Evolutionary conservation across 2,329 filamentous ascomycete genomes (phyloP).

Genomic region (Verticillium zaregamsianum): DNA sequence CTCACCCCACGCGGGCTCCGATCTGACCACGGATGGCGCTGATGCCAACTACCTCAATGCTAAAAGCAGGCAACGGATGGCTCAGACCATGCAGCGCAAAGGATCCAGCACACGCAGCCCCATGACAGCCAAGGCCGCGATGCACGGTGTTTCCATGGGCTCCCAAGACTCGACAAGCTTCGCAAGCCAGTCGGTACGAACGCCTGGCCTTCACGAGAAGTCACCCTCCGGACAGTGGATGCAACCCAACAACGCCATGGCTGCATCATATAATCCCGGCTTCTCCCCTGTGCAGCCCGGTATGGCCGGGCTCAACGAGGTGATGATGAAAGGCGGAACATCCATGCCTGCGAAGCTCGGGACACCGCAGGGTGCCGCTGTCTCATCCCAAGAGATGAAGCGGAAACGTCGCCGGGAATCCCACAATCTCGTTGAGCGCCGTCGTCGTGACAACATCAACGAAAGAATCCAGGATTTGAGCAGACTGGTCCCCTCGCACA

Average conservation of each 20-base stretch:
- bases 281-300: slow-evolving; percentile 74
- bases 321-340: slow-evolving; percentile 81
- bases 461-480: slow-evolving; percentile 96
- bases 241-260: slow-evolving; percentile 75
- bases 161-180: slow-evolving; percentile 67
- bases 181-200: slow-evolving; percentile 73
- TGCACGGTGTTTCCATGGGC: slow-evolving; percentile 66
- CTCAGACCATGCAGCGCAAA: slow-evolving; percentile 66
- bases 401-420: slow-evolving; percentile 86
- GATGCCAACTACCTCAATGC: slow-evolving; percentile 53
- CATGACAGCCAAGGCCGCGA: slow-evolving; percentile 80
- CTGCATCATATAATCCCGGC: slow-evolving; percentile 84
- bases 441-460: slow-evolving; percentile 96
- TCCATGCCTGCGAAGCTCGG: slow-evolving; percentile 87
- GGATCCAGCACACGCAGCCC: slow-evolving; percentile 72
- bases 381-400: slow-evolving; percentile 90
- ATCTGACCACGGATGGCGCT: slow-evolving; percentile 42
- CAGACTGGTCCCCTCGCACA: slow-evolving; percentile 84
- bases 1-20: slow-evolving; percentile 44
- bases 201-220: slow-evolving; percentile 69
- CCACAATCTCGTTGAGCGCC: slow-evolving; percentile 93
- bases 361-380: slow-evolving; percentile 37
- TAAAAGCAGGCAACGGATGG: slow-evolving; percentile 56
- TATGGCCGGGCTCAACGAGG: slow-evolving; percentile 78
- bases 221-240: slow-evolving; percentile 87